phyloP scores from a whole-genome alignment of 2,329 filamentous ascomycete species.

The Pseudogymnoascus destructans region DNA sequence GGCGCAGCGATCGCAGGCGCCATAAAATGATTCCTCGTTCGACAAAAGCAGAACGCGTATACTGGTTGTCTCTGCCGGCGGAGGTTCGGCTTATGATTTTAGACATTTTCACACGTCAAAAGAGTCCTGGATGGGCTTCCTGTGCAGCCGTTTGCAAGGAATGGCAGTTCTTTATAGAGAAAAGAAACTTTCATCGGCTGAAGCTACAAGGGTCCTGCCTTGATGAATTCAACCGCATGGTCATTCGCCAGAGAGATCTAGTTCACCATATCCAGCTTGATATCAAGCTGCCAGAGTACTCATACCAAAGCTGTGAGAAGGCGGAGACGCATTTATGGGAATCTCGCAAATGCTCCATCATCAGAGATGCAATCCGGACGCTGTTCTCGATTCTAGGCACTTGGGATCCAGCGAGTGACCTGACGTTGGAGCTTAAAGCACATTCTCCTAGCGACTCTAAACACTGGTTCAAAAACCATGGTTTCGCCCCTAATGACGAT shows the following conservation, averaged over 20 bases:
- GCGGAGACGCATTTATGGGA: not conserved
- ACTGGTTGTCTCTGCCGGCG: constrained; percentile 11
- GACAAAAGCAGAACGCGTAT: not conserved
- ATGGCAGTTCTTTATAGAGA: not conserved
- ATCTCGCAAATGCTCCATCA: not conserved
- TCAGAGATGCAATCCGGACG: not conserved
- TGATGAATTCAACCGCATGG: constrained; percentile 11
- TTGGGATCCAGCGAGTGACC: constrained; percentile 20
- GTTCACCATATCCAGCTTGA: constrained; percentile 25
- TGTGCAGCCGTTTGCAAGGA: not conserved
- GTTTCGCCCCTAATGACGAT: constrained; percentile 20
- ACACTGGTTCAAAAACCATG: constrained; percentile 26
- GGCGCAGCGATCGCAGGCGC: not conserved
- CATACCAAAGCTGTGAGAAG: constrained; percentile 19
- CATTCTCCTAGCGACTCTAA: constrained; percentile 27
- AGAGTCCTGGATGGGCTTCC: constrained; percentile 26
- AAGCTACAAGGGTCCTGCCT: not conserved
- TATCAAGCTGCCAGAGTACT: constrained; percentile 24
- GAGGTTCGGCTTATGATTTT: constrained; percentile 28
- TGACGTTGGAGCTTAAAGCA: constrained; percentile 27
- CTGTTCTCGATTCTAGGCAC: constrained; percentile 25
- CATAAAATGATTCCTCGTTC: not conserved
- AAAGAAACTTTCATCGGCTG: not conserved
- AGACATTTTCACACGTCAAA: constrained; percentile 20
- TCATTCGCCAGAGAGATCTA: constrained; percentile 16